Percentiles rank a stretch among this genome's conserved stretches.
Evolutionary conservation across 441 rosid genomes (phyloP).

Genomic region (Monsonia emarginata): DNA sequence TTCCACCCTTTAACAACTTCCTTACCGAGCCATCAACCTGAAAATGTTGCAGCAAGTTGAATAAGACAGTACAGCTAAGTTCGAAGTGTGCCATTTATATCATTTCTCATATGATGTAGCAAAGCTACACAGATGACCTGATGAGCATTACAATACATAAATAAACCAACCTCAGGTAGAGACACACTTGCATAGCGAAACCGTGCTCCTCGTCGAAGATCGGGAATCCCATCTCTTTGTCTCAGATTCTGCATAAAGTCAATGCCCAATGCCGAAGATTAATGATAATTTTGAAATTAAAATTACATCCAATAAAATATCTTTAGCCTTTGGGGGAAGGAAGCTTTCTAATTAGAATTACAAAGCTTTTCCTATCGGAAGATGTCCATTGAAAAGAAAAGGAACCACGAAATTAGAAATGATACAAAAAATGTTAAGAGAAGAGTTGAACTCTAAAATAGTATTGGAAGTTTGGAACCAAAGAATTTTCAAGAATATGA

Average conservation of each 20-base stretch:
- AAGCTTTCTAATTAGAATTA: no score
- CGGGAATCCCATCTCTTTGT: conserved; percentile 85
- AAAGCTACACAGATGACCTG: not conserved
- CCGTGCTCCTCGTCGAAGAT: conserved; percentile 80
- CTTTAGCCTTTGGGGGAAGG: not conserved
- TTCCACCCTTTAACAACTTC: conserved; percentile 58
- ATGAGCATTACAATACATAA: conserved; percentile 11
- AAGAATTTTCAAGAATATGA: conserved; percentile 2
- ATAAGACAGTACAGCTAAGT: conserved; percentile 1
- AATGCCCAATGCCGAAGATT: conserved; percentile 17
- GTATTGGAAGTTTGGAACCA: not conserved
- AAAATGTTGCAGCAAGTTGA: conserved; percentile 21
- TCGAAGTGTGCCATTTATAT: conserved; percentile 10
- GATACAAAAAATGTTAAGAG: conserved; percentile 3
- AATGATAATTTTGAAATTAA: conserved; percentile 8
- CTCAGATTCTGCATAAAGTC: conserved; percentile 48
- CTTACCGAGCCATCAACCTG: conserved; percentile 54
- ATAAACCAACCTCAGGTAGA: conserved; percentile 62
- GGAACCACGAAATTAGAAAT: no score
- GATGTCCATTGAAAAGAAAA: no score
- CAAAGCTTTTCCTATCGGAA: no score
- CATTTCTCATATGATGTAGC: conserved; percentile 5
- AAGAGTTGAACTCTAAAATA: conserved; percentile 8
- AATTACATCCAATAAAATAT: conserved; percentile 11
- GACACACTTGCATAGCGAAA: conserved; percentile 69